These are phyloP conservation scores for Lecanicillium sp. DNA, from an alignment of 2,329 filamentous ascomycete species.

Conservation along the genomic window DNA sequence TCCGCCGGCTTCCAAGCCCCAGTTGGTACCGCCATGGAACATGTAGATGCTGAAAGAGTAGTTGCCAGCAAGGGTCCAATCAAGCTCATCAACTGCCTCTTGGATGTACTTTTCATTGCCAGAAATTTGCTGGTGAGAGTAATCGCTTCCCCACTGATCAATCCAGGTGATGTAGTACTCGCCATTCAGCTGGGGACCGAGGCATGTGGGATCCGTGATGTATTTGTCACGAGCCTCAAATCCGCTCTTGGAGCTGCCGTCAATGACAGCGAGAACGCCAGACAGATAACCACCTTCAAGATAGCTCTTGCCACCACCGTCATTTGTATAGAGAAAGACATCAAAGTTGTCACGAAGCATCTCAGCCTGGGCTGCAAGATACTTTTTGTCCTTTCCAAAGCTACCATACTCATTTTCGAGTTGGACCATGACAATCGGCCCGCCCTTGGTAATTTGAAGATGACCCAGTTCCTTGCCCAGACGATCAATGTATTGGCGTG, in stretches of 20 bases:
- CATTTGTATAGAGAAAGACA: constrained; percentile 39
- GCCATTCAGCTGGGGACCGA: constrained; percentile 38
- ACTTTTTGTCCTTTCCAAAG: constrained; percentile 36
- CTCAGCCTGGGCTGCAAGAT: constrained; percentile 31
- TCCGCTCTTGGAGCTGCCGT: constrained; percentile 32
- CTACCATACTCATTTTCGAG: constrained; percentile 45
- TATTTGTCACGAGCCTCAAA: constrained; percentile 34
- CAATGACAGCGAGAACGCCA: constrained; percentile 36
- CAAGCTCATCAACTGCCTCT: constrained; percentile 24
- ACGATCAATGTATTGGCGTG: constrained; percentile 28
- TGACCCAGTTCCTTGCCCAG: constrained; percentile 27
- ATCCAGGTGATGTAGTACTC: constrained; percentile 40
- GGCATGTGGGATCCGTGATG: constrained; percentile 31
- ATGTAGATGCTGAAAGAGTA: constrained; percentile 42
- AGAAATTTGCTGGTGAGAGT: constrained; percentile 25
- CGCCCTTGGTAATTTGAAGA: constrained; percentile 32
- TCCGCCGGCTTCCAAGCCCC: constrained; percentile 38
- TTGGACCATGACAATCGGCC: constrained; percentile 41
- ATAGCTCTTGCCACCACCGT: constrained; percentile 35
- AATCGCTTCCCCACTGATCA: constrained; percentile 35
- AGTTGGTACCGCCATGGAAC: constrained; percentile 46
- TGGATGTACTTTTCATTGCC: constrained; percentile 17
- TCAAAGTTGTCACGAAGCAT: constrained; percentile 34
- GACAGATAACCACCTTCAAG: constrained; percentile 34
- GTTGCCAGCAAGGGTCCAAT: constrained; percentile 27